phyloP scores from a whole-genome alignment of 352 stramenopile species.

The Blastocystis sp. region DNA sequence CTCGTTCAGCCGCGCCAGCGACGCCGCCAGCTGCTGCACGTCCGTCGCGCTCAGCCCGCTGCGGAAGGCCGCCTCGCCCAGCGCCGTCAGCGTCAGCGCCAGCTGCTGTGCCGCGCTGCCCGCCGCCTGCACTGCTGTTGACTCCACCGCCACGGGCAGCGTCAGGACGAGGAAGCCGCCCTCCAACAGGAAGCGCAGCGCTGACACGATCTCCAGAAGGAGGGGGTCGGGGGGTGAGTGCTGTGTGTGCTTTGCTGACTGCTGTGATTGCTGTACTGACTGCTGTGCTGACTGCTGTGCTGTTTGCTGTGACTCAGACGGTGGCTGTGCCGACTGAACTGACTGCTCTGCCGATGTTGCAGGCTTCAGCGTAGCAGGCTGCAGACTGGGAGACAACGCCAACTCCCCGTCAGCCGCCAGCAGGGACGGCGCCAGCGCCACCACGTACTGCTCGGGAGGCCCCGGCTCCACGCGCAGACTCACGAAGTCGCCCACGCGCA shows the following conservation, averaged over 20 bases:
- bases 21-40: constrained; percentile 1
- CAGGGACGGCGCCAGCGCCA: neutral
- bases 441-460: neutral
- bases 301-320: too few species aligned
- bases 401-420: too few species aligned
- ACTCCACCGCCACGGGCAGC: neutral
- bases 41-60: constrained; percentile 24
- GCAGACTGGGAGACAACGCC: neutral
- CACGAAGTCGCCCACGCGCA: neutral
- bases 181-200: neutral
- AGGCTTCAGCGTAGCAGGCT: neutral
- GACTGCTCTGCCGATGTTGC: too few species aligned
- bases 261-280: too few species aligned
- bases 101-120: neutral
- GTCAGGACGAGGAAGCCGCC: neutral
- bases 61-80: constrained; percentile 11
- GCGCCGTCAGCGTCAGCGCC: neutral
- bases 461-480: neutral
- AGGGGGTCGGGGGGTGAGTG: too few species aligned
- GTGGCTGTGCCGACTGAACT: too few species aligned
- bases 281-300: too few species aligned
- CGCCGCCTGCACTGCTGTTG: neutral
- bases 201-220: neutral
- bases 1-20: constrained; percentile 20
- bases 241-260: too few species aligned